phyloP scores from a whole-genome alignment of 2,329 filamentous ascomycete genomes.

The Aquanectria penicillioides region DNA sequence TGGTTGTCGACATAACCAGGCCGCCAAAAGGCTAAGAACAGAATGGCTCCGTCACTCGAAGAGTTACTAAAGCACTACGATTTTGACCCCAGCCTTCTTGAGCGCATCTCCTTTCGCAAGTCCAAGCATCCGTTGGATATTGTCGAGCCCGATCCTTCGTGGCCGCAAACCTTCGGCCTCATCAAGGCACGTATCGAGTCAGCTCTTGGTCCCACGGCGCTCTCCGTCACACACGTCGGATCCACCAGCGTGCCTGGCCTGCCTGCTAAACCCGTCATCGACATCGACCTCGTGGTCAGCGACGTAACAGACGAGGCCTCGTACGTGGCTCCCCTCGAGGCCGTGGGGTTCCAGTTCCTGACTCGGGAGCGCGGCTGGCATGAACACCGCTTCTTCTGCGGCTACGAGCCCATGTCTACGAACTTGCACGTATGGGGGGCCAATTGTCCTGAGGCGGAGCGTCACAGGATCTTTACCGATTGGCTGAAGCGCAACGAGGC shows the following conservation, averaged over 20 bases:
- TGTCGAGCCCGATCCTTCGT: slow-evolving; percentile 49
- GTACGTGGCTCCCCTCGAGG: slow-evolving; percentile 56
- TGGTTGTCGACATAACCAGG: not conserved
- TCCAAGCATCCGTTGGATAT: slow-evolving; percentile 41
- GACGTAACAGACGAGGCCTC: slow-evolving; percentile 51
- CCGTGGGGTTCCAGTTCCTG: slow-evolving; percentile 56
- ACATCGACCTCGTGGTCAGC: slow-evolving; percentile 59
- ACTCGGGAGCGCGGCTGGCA: slow-evolving; percentile 58
- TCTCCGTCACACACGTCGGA: slow-evolving; percentile 57
- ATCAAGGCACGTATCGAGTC: slow-evolving; percentile 46
- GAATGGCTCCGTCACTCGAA: slow-evolving; percentile 37
- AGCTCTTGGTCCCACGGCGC: slow-evolving; percentile 48
- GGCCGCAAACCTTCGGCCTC: slow-evolving; percentile 47
- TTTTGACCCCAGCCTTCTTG: slow-evolving; percentile 31
- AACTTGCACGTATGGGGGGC: slow-evolving; percentile 62
- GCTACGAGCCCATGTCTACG: slow-evolving; percentile 46
- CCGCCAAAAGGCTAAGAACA: not conserved
- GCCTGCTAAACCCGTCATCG: slow-evolving; percentile 62
- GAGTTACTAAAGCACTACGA: slow-evolving; percentile 42
- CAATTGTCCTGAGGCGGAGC: slow-evolving; percentile 51
- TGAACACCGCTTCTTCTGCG: slow-evolving; percentile 57
- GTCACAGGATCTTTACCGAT: slow-evolving; percentile 57
- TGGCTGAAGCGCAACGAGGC: slow-evolving; percentile 51
- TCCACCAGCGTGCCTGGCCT: slow-evolving; percentile 61
- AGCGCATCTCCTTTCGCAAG: slow-evolving; percentile 42